Evolutionary conservation across 257 asterid species (phyloP), one percentile per base, ranked within the genome.

Genomic region (Capsicum rhomboideum): DNA sequence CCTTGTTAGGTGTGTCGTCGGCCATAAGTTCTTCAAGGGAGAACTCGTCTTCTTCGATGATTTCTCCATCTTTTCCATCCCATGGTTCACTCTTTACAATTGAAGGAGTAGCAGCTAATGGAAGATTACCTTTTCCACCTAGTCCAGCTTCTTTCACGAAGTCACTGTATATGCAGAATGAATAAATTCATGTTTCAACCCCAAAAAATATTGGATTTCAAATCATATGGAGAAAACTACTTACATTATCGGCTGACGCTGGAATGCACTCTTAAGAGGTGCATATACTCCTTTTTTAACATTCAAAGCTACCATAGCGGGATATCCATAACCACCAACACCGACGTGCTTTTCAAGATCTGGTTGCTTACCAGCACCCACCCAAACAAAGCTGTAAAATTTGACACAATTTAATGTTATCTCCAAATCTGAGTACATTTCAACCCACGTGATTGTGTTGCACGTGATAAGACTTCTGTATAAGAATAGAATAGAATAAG

Each of bases 301-400:
- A 86, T 92, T 96, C 42, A 96, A 93, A 68, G 97, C 99, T 78
- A 96, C 92, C 86, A 96, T 61, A 83, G 99, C 98, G 29, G 99
- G 99, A 85, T 96, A 96, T 2, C 99, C 99, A 14, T 96, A 96
- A 84, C 99, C 99, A 80, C 99, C 99, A 53, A 96, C 99, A 58
- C 96, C 96, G 0, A 96, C 96, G 40, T 88, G 92, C 90, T 90
- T 92, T 85, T 96, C 99, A 54, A 96, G 98, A 84, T 93, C 95
- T 49, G 93, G 89, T 87, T 96, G 99, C 89, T 92, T 93, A 80
- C 98, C 98, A 0, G 99, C 97, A 78, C 96, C 96, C 56, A 92
- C 94, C 99, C 99, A 96, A 52, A 96, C 91, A 84, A 74, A 96
- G 88, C 99, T 95, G 97, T 90, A 89, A 52, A 80, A 83, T 37